Percentiles rank a stretch among this genome's conserved stretches.
Conservation (phyloP, 1,284 basidiomycete genomes). For the Mycena sp. region DNA sequence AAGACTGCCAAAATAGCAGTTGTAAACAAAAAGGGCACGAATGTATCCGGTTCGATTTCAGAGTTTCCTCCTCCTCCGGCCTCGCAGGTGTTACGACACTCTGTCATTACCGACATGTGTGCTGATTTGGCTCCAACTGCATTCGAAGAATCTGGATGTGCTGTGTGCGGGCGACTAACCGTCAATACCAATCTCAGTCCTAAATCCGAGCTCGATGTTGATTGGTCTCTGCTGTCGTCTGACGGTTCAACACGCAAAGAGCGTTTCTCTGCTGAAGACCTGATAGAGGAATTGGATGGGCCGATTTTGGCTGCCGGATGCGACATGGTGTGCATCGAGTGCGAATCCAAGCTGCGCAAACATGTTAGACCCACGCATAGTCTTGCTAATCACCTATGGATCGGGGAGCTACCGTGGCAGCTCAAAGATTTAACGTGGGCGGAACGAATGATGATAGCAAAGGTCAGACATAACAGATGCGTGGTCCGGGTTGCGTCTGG, state of each 20-base stretch:
- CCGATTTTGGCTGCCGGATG: neutral
- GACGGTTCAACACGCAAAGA: neutral
- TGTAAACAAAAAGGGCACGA: no score
- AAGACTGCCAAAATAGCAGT: no score
- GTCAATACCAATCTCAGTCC: neutral
- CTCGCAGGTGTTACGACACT: neutral
- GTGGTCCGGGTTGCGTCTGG: slow-evolving; percentile 5
- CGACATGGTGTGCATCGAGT: neutral
- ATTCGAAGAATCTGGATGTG: neutral
- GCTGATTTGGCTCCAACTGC: neutral
- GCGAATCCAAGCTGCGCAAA: neutral
- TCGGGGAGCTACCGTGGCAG: neutral
- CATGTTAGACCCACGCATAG: neutral
- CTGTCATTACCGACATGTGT: neutral
- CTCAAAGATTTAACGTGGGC: slow-evolving; percentile 6
- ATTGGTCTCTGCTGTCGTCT: neutral
- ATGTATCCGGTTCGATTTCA: no score
- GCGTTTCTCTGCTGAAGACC: no score
- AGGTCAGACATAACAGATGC: slow-evolving; percentile 13
- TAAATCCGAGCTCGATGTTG: neutral
- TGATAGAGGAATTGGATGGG: no score
- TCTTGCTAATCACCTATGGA: slow-evolving; percentile 17
- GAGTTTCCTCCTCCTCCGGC: neutral
- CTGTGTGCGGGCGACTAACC: neutral
- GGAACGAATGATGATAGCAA: neutral